Conservation (phyloP, 192 early-diverging fungal species). For the Coemansia sp. region DNA sequence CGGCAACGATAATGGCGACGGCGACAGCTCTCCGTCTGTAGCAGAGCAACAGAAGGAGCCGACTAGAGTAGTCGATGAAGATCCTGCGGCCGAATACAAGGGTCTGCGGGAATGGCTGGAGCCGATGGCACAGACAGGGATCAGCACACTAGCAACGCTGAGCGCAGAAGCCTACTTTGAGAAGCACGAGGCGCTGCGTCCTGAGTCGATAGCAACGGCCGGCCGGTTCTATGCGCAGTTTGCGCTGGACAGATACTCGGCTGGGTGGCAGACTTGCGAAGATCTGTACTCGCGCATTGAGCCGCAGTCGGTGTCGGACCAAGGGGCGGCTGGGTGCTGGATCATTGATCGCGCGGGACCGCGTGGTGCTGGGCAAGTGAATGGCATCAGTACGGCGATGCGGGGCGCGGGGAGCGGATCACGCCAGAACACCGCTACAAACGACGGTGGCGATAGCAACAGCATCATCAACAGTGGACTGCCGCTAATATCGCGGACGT, state of each 20-base stretch:
- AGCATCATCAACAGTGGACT: not conserved
- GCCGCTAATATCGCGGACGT: constrained; percentile 5
- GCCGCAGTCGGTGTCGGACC: constrained; percentile 3
- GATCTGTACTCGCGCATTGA: constrained; percentile 32
- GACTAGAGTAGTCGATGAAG: not conserved
- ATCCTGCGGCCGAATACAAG: not conserved
- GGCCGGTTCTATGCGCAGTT: constrained; percentile 36
- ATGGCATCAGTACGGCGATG: not conserved
- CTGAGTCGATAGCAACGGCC: not conserved
- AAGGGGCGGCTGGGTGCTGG: constrained; percentile 15
- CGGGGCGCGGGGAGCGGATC: not conserved
- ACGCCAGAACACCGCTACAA: not conserved
- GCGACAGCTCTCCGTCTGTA: not conserved
- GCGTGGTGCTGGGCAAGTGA: constrained; percentile 14
- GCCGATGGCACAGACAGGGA: not conserved
- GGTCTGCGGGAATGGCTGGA: not conserved
- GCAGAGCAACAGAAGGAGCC: not conserved
- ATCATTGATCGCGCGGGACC: constrained; percentile 41
- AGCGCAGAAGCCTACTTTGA: constrained; percentile 13
- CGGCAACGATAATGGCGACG: not conserved
- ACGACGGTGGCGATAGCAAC: not conserved
- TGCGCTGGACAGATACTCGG: constrained; percentile 32
- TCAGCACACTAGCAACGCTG: constrained; percentile 5
- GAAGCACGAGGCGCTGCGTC: constrained; percentile 16
- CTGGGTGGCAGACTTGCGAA: constrained; percentile 23